phyloP scores from a whole-genome alignment of 1,284 basidiomycete genomes.

The Coniferiporia weirii region DNA sequence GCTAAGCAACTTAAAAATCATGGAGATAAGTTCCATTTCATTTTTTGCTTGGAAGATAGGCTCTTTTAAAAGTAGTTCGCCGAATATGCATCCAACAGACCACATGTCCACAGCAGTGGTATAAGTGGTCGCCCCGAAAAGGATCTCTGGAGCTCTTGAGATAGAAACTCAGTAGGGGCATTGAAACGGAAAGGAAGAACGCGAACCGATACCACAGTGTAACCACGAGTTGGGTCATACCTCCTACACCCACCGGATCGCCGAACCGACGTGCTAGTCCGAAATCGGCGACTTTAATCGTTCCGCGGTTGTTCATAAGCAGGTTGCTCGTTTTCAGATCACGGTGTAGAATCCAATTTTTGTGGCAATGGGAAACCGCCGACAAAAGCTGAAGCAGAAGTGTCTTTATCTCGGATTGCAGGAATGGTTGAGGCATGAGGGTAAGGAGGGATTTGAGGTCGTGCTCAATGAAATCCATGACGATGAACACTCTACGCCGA shows the following conservation, averaged over 20 bases:
- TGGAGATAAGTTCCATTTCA: constrained; percentile 87
- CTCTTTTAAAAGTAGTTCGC: constrained; percentile 89
- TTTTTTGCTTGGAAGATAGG: constrained; percentile 95
- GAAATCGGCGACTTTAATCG: constrained; percentile 98
- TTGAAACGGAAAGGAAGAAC: constrained; percentile 17
- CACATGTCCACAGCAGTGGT: constrained; percentile 98
- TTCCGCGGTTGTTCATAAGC: constrained; percentile 97
- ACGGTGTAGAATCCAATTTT: constrained; percentile 96
- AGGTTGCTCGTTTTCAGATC: constrained; percentile 98
- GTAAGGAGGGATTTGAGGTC: constrained; percentile 95
- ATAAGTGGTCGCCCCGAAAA: constrained; percentile 89
- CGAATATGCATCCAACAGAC: constrained; percentile 99
- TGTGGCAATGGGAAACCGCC: constrained; percentile 88
- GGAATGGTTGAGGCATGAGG: constrained; percentile 90
- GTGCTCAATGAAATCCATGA: constrained; percentile 99
- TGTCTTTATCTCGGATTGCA: constrained; percentile 98
- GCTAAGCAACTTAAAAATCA: constrained; percentile 93
- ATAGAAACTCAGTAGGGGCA: constrained; percentile 18
- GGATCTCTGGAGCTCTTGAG: constrained; percentile 89
- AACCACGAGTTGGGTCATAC: constrained; percentile 96
- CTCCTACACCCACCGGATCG: constrained; percentile 87
- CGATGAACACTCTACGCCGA: constrained; percentile 83
- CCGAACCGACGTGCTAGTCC: constrained; percentile 94
- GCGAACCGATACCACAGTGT: constrained; percentile 97
- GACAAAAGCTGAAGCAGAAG: constrained; percentile 92